These are phyloP conservation scores for Arthrocladium fulminans DNA, from an alignment of 2,329 filamentous ascomycete genomes.

Conservation along the genomic window DNA sequence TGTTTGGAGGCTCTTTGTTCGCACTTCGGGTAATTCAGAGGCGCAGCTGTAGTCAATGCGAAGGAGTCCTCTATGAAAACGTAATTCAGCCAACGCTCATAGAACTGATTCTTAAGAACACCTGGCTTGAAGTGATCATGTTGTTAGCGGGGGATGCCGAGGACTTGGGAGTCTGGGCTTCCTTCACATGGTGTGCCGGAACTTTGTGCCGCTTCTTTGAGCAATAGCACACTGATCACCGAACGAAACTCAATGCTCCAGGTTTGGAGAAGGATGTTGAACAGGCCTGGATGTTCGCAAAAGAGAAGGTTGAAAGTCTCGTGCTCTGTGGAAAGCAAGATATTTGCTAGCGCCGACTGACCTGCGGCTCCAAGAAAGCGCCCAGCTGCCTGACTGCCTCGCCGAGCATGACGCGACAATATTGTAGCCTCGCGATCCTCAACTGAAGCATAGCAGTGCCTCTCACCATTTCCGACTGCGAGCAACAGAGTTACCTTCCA, in stretches of 20 bases:
- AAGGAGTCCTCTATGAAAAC: too few species aligned
- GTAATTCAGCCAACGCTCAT: conserved; percentile 2
- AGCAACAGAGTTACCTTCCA: not conserved
- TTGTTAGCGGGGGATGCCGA: conserved; percentile 2
- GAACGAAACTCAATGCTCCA: too few species aligned
- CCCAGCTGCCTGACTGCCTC: conserved; percentile 2
- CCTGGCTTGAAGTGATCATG: conserved; percentile 3
- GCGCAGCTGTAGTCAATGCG: too few species aligned
- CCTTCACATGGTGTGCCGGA: not conserved
- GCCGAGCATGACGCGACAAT: not conserved
- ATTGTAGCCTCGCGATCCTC: conserved; percentile 6
- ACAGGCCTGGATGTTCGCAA: not conserved
- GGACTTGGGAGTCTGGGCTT: conserved; percentile 1
- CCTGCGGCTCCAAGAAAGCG: not conserved
- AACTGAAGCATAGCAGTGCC: not conserved
- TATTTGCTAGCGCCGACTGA: not conserved
- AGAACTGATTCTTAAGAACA: not conserved
- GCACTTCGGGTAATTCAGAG: not conserved
- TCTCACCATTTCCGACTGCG: not conserved
- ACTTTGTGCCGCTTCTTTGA: not conserved
- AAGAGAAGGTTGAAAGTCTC: not conserved
- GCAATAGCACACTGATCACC: too few species aligned
- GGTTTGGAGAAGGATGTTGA: too few species aligned
- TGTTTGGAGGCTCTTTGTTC: not conserved
- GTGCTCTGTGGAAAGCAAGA: not conserved